Conservation (phyloP, 2,329 filamentous ascomycete species). For the Hypoxylon sp. region DNA sequence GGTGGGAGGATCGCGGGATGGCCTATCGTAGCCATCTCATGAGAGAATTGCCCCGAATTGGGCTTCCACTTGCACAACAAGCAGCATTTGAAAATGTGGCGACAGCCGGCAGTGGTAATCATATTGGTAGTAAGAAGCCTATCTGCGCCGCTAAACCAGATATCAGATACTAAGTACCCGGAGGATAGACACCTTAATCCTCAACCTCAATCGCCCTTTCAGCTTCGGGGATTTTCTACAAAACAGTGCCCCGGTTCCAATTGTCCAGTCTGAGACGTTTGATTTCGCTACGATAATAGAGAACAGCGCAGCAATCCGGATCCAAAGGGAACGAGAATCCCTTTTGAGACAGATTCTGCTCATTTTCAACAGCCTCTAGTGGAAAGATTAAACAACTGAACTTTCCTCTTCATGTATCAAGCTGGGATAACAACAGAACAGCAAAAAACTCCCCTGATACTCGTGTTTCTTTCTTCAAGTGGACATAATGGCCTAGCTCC, state of each 20-base stretch:
- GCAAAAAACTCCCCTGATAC: conserved; percentile 25
- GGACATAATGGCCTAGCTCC: not conserved
- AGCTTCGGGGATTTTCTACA: not conserved
- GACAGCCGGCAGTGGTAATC: not conserved
- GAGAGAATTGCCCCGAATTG: not conserved
- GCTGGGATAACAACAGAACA: conserved; percentile 25
- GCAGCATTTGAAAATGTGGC: not conserved
- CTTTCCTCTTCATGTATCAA: not conserved
- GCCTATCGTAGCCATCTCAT: not conserved
- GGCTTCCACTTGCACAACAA: not conserved
- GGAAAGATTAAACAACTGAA: not conserved
- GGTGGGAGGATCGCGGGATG: not conserved
- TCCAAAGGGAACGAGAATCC: not conserved
- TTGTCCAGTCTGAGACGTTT: not conserved
- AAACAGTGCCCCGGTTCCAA: not conserved
- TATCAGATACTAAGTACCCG: not conserved
- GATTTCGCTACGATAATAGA: not conserved
- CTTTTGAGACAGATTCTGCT: not conserved
- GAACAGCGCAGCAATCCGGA: not conserved
- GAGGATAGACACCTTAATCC: not conserved
- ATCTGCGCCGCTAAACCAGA: not conserved
- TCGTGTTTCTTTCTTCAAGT: conserved; percentile 9
- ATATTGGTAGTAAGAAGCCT: conserved; percentile 14
- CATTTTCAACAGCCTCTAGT: not conserved
- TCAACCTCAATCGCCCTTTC: not conserved